Evolutionary conservation across 1,284 basidiomycete genomes (phyloP).

Genomic region (Veloboletus limbatus): DNA sequence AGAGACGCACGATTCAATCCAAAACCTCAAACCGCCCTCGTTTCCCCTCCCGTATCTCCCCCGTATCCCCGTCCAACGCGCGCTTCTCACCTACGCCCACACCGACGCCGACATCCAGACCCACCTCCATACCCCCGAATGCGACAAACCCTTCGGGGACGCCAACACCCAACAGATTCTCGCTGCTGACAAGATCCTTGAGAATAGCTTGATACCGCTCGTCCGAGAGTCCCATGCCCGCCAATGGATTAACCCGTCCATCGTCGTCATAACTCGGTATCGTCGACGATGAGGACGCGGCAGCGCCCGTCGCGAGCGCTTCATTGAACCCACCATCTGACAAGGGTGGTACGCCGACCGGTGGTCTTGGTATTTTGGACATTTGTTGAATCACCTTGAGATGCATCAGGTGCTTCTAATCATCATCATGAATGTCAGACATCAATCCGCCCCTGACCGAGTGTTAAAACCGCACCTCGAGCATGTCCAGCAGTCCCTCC

Average conservation of each 20-base stretch:
- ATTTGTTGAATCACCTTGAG: slow-evolving; percentile 88
- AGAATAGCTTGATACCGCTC: slow-evolving; percentile 73
- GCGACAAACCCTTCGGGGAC: slow-evolving; percentile 29
- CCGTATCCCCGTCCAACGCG: slow-evolving; percentile 41
- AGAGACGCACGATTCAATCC: no score
- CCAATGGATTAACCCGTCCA: slow-evolving; percentile 68
- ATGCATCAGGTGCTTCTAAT: slow-evolving; percentile 88
- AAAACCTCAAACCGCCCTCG: slow-evolving; percentile 68
- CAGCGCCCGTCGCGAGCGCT: slow-evolving; percentile 41
- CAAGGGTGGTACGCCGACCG: slow-evolving; percentile 70
- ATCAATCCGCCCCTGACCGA: background rate
- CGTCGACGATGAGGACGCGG: slow-evolving; percentile 17
- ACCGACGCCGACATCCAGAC: slow-evolving; percentile 15
- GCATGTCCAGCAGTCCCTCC: slow-evolving; percentile 85
- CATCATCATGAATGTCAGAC: background rate
- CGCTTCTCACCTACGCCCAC: slow-evolving; percentile 38
- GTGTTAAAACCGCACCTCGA: slow-evolving; percentile 60
- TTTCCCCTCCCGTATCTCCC: slow-evolving; percentile 55
- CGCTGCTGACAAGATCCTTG: slow-evolving; percentile 60
- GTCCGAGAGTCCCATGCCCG: slow-evolving; percentile 72
- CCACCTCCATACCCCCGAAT: slow-evolving; percentile 27
- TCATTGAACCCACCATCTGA: slow-evolving; percentile 61
- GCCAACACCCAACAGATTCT: slow-evolving; percentile 45
- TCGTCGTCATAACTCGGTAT: slow-evolving; percentile 39
- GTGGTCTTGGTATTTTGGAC: slow-evolving; percentile 60